Evolutionary conservation across 2,329 filamentous ascomycete genomes (phyloP), one percentile per base, ranked within the genome.

Genomic region (Stagonosporopsis chrysanthemi): DNA sequence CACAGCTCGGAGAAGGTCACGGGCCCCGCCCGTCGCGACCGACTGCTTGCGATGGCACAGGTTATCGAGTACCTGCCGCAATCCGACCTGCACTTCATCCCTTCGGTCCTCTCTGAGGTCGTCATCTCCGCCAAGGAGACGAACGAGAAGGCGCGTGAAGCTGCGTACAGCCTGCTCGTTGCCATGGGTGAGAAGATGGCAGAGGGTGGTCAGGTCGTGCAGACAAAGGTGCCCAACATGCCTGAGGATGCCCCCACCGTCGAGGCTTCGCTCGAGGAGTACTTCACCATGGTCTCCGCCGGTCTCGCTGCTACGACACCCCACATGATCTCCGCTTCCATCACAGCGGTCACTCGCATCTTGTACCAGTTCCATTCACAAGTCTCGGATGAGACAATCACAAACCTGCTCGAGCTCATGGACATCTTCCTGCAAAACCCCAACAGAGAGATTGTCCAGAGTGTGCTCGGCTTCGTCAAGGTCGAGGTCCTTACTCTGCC

Each of bases 81-180:
- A 42, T 83, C 84, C 14, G 90, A 92, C 39, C 86, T 99, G 28
- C 91, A 97, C 76, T 98, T 99, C 78, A 94, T 99, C 60, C 93
- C 95, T 1, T 87, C 91, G 1, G 87, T 97, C 43, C 84, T 99
- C 6, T 92, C 92, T 3, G 95, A 99, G 78, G 92, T 98, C 31
- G 93, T 99, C 49, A 92, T 99, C 61, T 91, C 91, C 61, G 96
- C 92, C 79, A 99, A 99, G 77, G 95, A 99, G 79, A 92, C 95
- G 71, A 99, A 99, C 72, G 95, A 99, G 77, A 92, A 92, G 72
- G 93, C 95, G 0, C 85, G 95, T 62, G 92, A 91, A 50, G 88
- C 89, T 2, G 94, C 95, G 0, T 99, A 97, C 73, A 91, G 96
- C 47, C 83, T 98, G 15, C 84, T 99, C 12, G 90, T 99, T 22